Evolutionary conservation across 352 stramenopile genomes (phyloP), one percentile per base, ranked within the genome.

Genomic region (Phytopythium ostracodes): DNA sequence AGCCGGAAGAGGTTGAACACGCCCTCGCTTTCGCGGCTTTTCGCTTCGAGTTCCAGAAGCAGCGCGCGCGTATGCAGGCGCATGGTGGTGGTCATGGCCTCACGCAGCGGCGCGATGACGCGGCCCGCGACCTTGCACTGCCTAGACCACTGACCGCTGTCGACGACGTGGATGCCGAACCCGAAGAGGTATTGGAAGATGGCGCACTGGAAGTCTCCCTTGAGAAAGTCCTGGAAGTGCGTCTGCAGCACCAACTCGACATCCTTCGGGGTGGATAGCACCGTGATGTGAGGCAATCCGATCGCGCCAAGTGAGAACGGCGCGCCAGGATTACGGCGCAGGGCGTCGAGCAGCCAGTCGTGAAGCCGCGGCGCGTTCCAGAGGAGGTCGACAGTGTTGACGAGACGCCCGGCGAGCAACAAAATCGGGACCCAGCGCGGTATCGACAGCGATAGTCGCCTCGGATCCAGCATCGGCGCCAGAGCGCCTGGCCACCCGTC

Each of bases 161-260:
- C 73, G 2, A 84, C 73, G 12, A 69, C 75, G 35, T 85, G 81
- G 42, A 85, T 85, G n/a, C 71, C 73, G 47, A 84, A 62, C 40
- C 76, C 69, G 6, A 84, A 58, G 15, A 85, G 22, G 47, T 84
- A 70, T 7, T 55, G 47, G 10, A 90, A 38, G 58, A 67, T 75
- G 55, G 64, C 65, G 17, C 50, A 44, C 51, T 70, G 71, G 56
- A 66, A 65, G 1, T 62, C 38, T 36, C 67, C 83, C 66, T 94
- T 94, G 4, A 69, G 63, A 59, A 92, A 94, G 56, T 74, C 83
- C 47, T 87, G 70, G 56, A 92, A 94, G 17, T 92, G 66, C 29
- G 66, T 83, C 56, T 84, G 79, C 55, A 79, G 62, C 38, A 84
- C 73, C 42, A 81, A 72, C 31, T 88, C 78, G 31, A 85, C 70